Base-by-base conservation (phyloP, 257 asterid genomes). In the Solanum habrochaites region DNA sequence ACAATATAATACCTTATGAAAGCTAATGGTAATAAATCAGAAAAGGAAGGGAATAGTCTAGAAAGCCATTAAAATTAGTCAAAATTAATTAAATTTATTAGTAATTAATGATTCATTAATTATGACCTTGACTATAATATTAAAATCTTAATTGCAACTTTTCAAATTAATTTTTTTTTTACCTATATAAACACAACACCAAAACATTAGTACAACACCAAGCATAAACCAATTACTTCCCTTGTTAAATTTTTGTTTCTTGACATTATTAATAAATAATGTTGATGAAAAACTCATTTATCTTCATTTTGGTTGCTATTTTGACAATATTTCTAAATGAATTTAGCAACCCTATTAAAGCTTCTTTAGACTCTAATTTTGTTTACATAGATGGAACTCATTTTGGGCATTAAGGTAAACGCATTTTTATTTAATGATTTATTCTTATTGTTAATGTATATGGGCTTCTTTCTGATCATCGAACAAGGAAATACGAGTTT, bases 381-480 rank as follows among this genome's bases (percentile, higher is more conserved):
- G 91, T 13, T 80, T 52, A 67, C 14, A 85, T 86, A 45, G 89
- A 73, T n/a, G 91, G 89, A 31, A 87, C 87, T 71, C 89, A 64
- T 49, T 88, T 90, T 78, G n/a, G n/a, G 83, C 37, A 64, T 8
- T 85, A 64, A 11, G 92, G 86, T n/a, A 87, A 83, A 2, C 83
- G n/a, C 89, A 9, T 47, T 90, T 90, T 25, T 88, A 88, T 86
- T 49, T 89, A 0, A 88, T 90, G 90, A 3, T 90, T 90, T 85
- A 90, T 89, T 43, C 91, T 12, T 90, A 90, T 49, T 90, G 92
- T 8, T 90, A 49, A 90, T 90, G 91, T 87, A 90, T 87, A 87
- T 87, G 90, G 90, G n/a, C n/a, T n/a, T n/a, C n/a, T 83, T 40
- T 85, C 90, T 11, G 89, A 88, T 69, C 88, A 21, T 56, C 87